Percentiles rank a stretch among this genome's conserved stretches.
phyloP scores from a whole-genome alignment of 2,329 filamentous ascomycete species.

The Clarireedia sp. region DNA sequence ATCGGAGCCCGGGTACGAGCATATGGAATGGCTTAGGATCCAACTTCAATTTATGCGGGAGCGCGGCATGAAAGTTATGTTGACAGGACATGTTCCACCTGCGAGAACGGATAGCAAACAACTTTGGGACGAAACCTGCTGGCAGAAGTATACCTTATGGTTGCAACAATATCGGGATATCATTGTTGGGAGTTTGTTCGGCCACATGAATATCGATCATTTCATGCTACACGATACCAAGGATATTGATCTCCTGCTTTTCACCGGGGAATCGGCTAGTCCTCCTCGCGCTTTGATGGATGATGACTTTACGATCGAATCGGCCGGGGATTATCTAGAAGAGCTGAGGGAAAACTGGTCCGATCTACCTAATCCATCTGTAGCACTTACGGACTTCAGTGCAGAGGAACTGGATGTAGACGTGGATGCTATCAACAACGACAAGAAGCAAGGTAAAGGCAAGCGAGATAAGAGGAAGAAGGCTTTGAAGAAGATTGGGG shows the following conservation, averaged over 20 bases:
- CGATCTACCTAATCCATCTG: slow-evolving; percentile 49
- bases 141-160: slow-evolving; percentile 96
- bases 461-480: slow-evolving; percentile 45
- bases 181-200: slow-evolving; percentile 69
- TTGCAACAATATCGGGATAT: slow-evolving; percentile 85
- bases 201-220: slow-evolving; percentile 98
- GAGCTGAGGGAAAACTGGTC: slow-evolving; percentile 75
- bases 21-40: slow-evolving; percentile 91
- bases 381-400: slow-evolving; percentile 16
- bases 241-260: slow-evolving; percentile 56
- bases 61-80: slow-evolving; percentile 84
- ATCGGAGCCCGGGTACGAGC: slow-evolving; percentile 81
- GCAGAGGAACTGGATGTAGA: slow-evolving; percentile 4
- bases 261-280: slow-evolving; percentile 26
- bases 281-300: slow-evolving; percentile 34
- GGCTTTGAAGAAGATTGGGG: slow-evolving; percentile 62
- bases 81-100: slow-evolving; percentile 91
- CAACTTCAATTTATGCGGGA: slow-evolving; percentile 78
- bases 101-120: slow-evolving; percentile 77
- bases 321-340: slow-evolving; percentile 71
- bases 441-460: slow-evolving; percentile 39
- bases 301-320: slow-evolving; percentile 52
- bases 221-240: slow-evolving; percentile 86
- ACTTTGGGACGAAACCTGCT: slow-evolving; percentile 94
- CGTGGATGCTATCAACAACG: slow-evolving; percentile 35